Percentiles rank a stretch among this genome's conserved stretches.
phyloP scores from a whole-genome alignment of 106 monocot genomes.

The Alisma plantagoaquatica region DNA sequence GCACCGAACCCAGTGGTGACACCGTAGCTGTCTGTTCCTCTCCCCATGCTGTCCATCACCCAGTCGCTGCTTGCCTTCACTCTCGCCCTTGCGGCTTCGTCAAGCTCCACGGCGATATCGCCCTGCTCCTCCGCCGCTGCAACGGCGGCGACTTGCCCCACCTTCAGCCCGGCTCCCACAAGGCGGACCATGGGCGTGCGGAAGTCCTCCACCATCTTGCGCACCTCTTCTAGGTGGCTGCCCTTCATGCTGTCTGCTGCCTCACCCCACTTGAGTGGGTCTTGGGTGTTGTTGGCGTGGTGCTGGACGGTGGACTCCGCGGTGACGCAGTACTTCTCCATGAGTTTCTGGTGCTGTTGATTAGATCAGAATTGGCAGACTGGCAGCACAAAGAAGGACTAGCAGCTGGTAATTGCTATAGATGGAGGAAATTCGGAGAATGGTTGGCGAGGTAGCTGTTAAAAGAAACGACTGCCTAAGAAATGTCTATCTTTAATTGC shows the following conservation, averaged over 20 bases:
- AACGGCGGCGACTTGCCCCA: constrained; percentile 35
- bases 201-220: constrained; percentile 29
- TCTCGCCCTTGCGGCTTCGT: constrained; percentile 24
- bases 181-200: constrained; percentile 15
- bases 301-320: constrained; percentile 2
- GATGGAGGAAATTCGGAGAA: neutral
- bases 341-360: neutral
- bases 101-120: constrained; percentile 13
- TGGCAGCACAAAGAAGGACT: neutral
- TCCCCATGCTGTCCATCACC: no score
- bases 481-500: neutral
- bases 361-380: neutral
- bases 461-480: neutral
- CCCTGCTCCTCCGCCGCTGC: constrained; percentile 1
- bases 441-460: neutral
- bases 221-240: constrained; percentile 33
- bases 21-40: no score
- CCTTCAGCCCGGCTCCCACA: constrained; percentile 32
- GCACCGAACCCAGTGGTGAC: no score
- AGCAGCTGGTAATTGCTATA: neutral
- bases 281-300: neutral
- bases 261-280: constrained; percentile 20
- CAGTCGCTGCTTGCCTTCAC: no score
- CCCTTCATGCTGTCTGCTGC: no score
- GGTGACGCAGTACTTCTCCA: neutral